phyloP scores from a whole-genome alignment of 2,329 filamentous ascomycete genomes.

The Stachybotrys chlorohalonatus region DNA sequence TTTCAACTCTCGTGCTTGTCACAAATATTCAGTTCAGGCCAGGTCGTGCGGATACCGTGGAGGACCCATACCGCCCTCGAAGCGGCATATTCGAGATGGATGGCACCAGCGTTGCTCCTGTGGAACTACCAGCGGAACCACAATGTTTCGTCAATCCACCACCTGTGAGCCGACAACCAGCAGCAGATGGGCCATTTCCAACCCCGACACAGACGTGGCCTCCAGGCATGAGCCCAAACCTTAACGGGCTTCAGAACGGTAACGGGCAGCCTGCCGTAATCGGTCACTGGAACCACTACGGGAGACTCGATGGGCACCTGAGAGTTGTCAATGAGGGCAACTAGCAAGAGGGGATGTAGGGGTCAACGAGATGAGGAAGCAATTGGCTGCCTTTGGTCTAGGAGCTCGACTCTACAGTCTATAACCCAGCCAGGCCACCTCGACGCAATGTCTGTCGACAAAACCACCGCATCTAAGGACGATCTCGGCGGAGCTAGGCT shows the following conservation, averaged over 20 bases:
- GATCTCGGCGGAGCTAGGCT: no score
- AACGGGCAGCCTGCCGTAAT: background rate
- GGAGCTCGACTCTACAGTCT: background rate
- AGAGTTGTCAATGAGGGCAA: background rate
- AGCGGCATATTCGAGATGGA: constrained; percentile 29
- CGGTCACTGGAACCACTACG: background rate
- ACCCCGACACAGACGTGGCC: background rate
- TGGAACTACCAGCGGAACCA: constrained; percentile 20
- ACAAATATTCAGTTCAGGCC: constrained; percentile 6
- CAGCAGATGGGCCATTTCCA: background rate
- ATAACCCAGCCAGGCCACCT: no score
- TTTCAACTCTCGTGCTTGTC: background rate
- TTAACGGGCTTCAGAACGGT: background rate
- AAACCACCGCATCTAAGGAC: background rate
- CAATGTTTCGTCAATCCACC: background rate
- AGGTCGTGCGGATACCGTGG: constrained; percentile 24
- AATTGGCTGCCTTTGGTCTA: background rate
- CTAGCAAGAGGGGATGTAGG: background rate
- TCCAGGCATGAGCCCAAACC: background rate
- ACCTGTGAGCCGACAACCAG: background rate
- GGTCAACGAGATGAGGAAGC: background rate
- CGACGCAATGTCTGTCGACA: background rate
- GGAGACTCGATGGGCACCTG: background rate
- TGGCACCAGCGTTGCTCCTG: constrained; percentile 17
- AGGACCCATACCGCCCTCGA: constrained; percentile 14